Base-by-base conservation (phyloP, 805 yeast species). In the Middelhovenomyces tepae region DNA sequence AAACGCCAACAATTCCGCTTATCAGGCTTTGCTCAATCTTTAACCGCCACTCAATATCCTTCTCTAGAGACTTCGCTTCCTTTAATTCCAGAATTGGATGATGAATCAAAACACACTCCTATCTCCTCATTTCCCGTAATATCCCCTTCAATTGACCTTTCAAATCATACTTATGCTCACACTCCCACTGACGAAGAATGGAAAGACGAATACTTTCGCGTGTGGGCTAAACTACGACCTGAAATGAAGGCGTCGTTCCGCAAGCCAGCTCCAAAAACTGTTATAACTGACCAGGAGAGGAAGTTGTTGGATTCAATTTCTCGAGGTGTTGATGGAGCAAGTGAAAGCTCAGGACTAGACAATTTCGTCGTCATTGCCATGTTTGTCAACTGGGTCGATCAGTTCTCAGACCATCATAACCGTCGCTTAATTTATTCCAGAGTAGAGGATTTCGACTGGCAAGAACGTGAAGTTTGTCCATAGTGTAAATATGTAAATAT, bases 261-360 rank as follows among this genome's bases (percentile, higher is more conserved):
- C 35, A 77, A 75, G 43, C 94, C 94, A 0, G 57, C 66, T 1
- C 93, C 94, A 2, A 78, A 78, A n/a, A 59, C 74, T 1, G 57
- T 60, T 15, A 49, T 84, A 50, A 69, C 71, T 7, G 63, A 62
- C 5, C 76, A 73, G 26, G 72, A 71, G 36, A 62, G 64, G 22
- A 72, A 71, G 44, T 53, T 64, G 36, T 56, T 84, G 27, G 94
- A 84, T 54, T 71, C 81, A 33, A 77, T 84, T 29, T 65, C 71
- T 30, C 67, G 94, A 45, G 89, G 94, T 8, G 94, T 84, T 11
- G 94, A 84, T 56, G 94, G 94, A 5, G 76, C 73, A 32, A 34
- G 47, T 22, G 75, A 71, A 19, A 73, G 71, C 17, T 75, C 78
- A 1, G 73, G 71, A 9, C 57, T 68, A 35, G 76, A 73, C 48